Base-by-base conservation (phyloP, 1,284 basidiomycete species). In the Inonotus obliquus region DNA sequence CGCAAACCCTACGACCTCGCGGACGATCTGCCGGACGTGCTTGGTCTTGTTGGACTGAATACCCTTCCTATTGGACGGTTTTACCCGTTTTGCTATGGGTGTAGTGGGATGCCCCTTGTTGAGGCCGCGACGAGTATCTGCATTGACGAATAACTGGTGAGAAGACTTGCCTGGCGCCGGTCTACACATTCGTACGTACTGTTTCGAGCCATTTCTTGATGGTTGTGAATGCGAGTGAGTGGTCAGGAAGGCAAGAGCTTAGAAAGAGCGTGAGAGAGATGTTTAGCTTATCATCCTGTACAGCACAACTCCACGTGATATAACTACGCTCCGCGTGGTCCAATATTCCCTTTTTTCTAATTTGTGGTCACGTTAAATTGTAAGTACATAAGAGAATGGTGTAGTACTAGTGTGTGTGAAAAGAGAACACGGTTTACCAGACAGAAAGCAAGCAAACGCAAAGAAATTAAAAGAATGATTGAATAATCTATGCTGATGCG, bases 1-100 rank as follows among this genome's bases (percentile, higher is more conserved):
- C 53, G 96, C 94, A 81, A 98, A 99, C 66, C 97, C 97, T 73
- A 89, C 94, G 73, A 97, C 94, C 83, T 98, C 95, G 70, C 95
- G 87, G 71, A 98, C 82, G 66, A 98, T 83, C 67, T 87, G 90
- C 74, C 92, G 90, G 73, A 97, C 94, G 72, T 98, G 95, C 73
- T 89, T 89, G 74, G 88, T 94, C 80, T 92, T 92, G 69, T 83
- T 83, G 62, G 91, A 90, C 74, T 87, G 84, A 70, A 86, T 77
- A 69, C 96, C 97, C 85, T 98, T 99, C 78, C 93, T 91, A 74
- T 96, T 87, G 71, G 89, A 91, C 62, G 96, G 96, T 75, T 90
- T 89, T 59, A 81, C 77, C 60, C 79, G 77, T 78, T 92, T 89
- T 70, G 88, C 80, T 74, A 98, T 91, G 71, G 88, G 77, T 63